Conservation (phyloP, 441 rosid species). For the Adansonia grandidieri region DNA sequence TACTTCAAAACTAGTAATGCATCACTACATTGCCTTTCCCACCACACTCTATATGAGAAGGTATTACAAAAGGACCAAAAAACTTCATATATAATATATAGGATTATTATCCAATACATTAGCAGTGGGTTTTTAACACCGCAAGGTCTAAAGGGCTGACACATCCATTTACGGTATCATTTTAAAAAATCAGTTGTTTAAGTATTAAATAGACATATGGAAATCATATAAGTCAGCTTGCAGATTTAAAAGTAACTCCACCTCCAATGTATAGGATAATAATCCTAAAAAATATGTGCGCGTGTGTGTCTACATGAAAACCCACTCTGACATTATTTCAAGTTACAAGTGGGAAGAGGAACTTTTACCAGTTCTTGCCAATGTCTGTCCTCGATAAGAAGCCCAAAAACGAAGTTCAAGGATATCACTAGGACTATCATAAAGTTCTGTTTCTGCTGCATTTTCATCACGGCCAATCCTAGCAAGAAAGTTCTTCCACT, state of each 20-base stretch:
- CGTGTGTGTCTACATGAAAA: background rate
- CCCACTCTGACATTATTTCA: background rate
- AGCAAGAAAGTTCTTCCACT: conserved; percentile 96
- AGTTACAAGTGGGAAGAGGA: conserved; percentile 14
- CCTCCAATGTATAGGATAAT: background rate
- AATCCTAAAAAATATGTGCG: background rate
- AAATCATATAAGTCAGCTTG: background rate
- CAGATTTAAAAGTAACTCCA: background rate
- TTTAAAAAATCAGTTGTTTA: background rate
- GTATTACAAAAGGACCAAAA: background rate
- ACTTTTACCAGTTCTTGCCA: conserved; percentile 87
- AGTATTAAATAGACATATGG: background rate
- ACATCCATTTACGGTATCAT: background rate
- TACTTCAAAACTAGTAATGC: conserved; percentile 12
- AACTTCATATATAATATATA: background rate
- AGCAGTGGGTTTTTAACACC: background rate
- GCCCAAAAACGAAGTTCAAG: conserved; percentile 99
- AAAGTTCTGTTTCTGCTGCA: conserved; percentile 70
- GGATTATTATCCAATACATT: background rate
- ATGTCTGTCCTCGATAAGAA: conserved; percentile 95
- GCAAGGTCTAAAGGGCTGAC: background rate
- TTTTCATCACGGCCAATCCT: conserved; percentile 97
- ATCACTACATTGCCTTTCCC: background rate
- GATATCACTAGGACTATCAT: conserved; percentile 67
- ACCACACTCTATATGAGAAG: background rate